A percentile compares a stretch with the other conserved stretches of the same genome.
phyloP scores from a whole-genome alignment of 2,329 filamentous ascomycete genomes.

The Leptographium wingfieldii region DNA sequence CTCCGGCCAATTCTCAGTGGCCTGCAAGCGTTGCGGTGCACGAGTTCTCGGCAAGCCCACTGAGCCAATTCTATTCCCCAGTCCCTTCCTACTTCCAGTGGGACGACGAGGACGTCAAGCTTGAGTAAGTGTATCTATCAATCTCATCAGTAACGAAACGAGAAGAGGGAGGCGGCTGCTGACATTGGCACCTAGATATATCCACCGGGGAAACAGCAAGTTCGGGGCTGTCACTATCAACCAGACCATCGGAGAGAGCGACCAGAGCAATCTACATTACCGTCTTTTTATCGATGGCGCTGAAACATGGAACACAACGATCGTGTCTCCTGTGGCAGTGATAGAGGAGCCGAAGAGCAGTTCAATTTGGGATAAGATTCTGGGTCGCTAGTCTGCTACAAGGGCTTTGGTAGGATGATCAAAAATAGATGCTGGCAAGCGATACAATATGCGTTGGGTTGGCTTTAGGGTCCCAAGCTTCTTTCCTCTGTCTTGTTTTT shows the following conservation, averaged over 20 bases:
- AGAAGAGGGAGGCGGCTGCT: not conserved
- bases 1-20: conserved; percentile 46
- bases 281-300: conserved; percentile 70
- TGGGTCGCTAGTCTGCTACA: not conserved
- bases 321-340: conserved; percentile 31
- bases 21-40: conserved; percentile 55
- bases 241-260: conserved; percentile 34
- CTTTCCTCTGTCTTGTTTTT: not conserved
- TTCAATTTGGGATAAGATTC: conserved; percentile 34
- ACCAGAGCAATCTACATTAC: conserved; percentile 66
- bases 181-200: conserved; percentile 39
- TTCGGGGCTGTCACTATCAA: conserved; percentile 70
- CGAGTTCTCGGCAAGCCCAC: conserved; percentile 82
- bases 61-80: conserved; percentile 91
- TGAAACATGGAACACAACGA: conserved; percentile 58
- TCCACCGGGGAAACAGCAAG: conserved; percentile 78
- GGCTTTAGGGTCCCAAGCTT: not conserved
- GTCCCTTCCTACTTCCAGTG: conserved; percentile 70
- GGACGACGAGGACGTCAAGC: conserved; percentile 67
- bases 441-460: not conserved
- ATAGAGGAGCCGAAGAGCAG: conserved; percentile 17
- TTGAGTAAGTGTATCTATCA: conserved; percentile 52
- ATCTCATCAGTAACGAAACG: too few species aligned
- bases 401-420: not conserved
- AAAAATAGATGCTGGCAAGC: not conserved